phyloP scores from a whole-genome alignment of 305 asterid genomes.

The Fraxinus sp. region DNA sequence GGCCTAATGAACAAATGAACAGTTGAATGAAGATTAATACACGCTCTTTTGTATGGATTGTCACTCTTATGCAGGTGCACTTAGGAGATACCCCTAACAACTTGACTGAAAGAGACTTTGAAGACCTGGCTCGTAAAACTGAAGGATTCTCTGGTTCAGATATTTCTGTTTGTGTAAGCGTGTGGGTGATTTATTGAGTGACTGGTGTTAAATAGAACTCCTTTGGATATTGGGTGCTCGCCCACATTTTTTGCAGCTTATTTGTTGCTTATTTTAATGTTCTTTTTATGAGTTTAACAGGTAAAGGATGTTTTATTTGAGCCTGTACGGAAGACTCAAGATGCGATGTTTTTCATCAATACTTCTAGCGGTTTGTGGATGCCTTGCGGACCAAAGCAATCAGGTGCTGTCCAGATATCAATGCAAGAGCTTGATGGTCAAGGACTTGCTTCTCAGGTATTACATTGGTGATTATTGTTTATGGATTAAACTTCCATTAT shows the following conservation, averaged over 20 bases:
- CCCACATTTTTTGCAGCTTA: background rate
- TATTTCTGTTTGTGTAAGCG: slow-evolving; percentile 87
- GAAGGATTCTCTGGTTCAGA: slow-evolving; percentile 98
- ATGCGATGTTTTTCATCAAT: slow-evolving; percentile 73
- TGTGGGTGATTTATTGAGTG: slow-evolving; percentile 3
- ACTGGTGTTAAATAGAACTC: background rate
- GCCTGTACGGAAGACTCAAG: slow-evolving; percentile 97
- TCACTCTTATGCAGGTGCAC: slow-evolving; percentile 66
- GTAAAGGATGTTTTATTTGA: slow-evolving; percentile 93
- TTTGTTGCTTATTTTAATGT: background rate
- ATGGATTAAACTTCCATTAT: background rate
- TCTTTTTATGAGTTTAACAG: slow-evolving; percentile 34
- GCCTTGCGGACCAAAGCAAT: slow-evolving; percentile 93
- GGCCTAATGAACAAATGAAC: slow-evolving; percentile 14
- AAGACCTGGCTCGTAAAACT: slow-evolving; percentile 72
- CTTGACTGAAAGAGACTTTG: slow-evolving; percentile 78
- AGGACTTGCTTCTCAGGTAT: slow-evolving; percentile 85
- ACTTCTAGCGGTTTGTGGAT: slow-evolving; percentile 58
- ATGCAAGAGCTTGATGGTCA: slow-evolving; percentile 84
- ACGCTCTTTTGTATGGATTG: slow-evolving; percentile 14
- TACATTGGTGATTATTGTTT: background rate
- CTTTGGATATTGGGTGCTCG: background rate
- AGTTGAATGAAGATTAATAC: slow-evolving; percentile 4
- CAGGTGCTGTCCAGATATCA: slow-evolving; percentile 72
- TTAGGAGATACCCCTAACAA: slow-evolving; percentile 94